phyloP scores from a whole-genome alignment of 306 rosid genomes.

The Cucurbita maxima region DNA sequence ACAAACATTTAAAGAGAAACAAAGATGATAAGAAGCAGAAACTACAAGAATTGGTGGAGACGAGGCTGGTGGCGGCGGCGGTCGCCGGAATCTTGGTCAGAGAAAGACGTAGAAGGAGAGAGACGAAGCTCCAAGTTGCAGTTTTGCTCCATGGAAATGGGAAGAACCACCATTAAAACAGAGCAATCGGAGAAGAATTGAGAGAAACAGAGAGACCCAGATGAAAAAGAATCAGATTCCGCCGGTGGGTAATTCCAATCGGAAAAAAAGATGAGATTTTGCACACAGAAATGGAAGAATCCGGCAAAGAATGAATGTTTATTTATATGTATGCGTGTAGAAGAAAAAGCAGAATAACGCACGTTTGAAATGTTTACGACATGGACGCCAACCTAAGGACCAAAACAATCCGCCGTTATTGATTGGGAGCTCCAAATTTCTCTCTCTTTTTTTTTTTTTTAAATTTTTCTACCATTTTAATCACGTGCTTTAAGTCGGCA shows the following conservation, averaged over 20 bases:
- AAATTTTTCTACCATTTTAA: background rate
- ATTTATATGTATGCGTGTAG: slow-evolving; percentile 1
- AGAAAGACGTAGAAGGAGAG: slow-evolving; percentile 14
- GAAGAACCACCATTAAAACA: background rate
- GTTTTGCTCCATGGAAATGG: slow-evolving; percentile 22
- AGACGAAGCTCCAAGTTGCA: slow-evolving; percentile 62
- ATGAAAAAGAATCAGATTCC: background rate
- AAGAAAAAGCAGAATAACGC: background rate
- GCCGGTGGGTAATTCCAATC: background rate
- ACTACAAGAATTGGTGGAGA: background rate
- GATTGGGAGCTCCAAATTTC: background rate
- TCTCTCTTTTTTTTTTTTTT: no score
- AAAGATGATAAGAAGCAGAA: no score
- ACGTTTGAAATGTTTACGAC: background rate
- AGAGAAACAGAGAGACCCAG: background rate
- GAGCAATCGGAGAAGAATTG: background rate
- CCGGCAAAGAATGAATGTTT: background rate
- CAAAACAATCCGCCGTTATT: background rate
- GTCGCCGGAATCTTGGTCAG: background rate
- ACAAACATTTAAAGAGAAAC: background rate
- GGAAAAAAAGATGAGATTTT: background rate
- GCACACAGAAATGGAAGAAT: background rate
- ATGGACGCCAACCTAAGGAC: background rate
- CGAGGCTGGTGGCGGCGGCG: background rate
- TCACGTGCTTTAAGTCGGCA: background rate